These are phyloP conservation scores for Leccinum broughii DNA, from an alignment of 768 basidiomycete genomes.

Conservation along the genomic window DNA sequence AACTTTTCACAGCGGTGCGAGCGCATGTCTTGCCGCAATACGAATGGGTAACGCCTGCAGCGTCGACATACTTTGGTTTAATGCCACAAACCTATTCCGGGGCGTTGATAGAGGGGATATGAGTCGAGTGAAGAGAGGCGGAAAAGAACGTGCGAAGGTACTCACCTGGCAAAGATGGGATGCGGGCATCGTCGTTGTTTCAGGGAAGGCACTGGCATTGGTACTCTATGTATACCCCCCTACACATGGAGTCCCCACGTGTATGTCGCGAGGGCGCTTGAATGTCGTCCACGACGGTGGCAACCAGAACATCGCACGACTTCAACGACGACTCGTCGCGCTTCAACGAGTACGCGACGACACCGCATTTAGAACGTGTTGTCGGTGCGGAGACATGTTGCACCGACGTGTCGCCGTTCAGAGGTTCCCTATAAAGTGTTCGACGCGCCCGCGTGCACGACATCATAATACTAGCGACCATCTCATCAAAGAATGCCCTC, in stretches of 20 bases:
- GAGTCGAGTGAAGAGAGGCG: slow-evolving; percentile 10
- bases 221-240: slow-evolving; percentile 23
- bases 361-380: slow-evolving; percentile 18
- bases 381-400: slow-evolving; percentile 19
- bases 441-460: slow-evolving; percentile 8
- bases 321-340: slow-evolving; percentile 14
- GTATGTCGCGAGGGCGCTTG: slow-evolving; percentile 22
- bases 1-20: slow-evolving; percentile 35
- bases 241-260: slow-evolving; percentile 21
- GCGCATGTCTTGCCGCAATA: slow-evolving; percentile 67
- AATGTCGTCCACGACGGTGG: slow-evolving; percentile 1
- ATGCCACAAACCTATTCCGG: slow-evolving; percentile 52
- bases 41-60: slow-evolving; percentile 54
- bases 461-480: neutral
- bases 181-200: slow-evolving; percentile 14
- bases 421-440: slow-evolving; percentile 23
- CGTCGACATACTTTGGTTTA: slow-evolving; percentile 62
- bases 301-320: slow-evolving; percentile 9
- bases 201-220: slow-evolving; percentile 5
- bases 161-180: slow-evolving; percentile 33
- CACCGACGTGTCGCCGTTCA: slow-evolving; percentile 14
- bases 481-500: slow-evolving; percentile 16
- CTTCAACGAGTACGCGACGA: slow-evolving; percentile 15
- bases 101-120: slow-evolving; percentile 1
- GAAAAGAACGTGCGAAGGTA: slow-evolving; percentile 16